Conservation (phyloP, 768 basidiomycete species). For the Tulasnella sp. region DNA sequence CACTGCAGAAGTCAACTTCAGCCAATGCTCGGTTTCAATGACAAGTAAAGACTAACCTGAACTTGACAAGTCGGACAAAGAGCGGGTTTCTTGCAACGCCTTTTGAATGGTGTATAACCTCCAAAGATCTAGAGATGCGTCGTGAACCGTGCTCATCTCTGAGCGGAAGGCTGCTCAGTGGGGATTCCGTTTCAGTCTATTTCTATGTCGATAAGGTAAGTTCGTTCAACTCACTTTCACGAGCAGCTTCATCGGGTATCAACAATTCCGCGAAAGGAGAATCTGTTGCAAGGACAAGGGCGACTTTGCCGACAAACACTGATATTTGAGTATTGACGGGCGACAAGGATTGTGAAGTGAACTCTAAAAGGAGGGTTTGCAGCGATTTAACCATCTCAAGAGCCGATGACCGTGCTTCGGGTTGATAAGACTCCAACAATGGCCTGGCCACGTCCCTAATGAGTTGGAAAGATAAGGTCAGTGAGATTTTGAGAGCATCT, state of each 20-base stretch:
- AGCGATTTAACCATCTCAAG: background rate
- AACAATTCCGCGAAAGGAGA: conserved; percentile 13
- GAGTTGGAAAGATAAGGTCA: conserved; percentile 33
- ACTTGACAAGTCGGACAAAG: background rate
- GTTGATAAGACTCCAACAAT: conserved; percentile 26
- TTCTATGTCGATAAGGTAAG: background rate
- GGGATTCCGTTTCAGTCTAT: too few relatives aligned
- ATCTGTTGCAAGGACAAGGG: conserved; percentile 27
- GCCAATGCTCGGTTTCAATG: background rate
- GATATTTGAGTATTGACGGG: background rate
- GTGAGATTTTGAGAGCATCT: conserved; percentile 38
- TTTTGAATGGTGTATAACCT: conserved; percentile 28
- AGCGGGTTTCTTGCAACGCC: background rate
- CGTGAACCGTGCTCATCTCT: conserved; percentile 32
- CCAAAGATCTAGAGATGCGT: conserved; percentile 44
- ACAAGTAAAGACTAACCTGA: background rate
- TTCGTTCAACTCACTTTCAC: background rate
- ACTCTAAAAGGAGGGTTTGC: conserved; percentile 23
- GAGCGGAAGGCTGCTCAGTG: conserved; percentile 37
- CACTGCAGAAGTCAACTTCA: conserved; percentile 15
- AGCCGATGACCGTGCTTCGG: background rate
- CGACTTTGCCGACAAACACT: conserved; percentile 40
- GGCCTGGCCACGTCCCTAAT: conserved; percentile 21
- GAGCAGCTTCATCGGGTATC: background rate
- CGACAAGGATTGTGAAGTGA: conserved; percentile 20